Conservation (phyloP, 2,329 filamentous ascomycete genomes). For the Aureobasidium sp. region DNA sequence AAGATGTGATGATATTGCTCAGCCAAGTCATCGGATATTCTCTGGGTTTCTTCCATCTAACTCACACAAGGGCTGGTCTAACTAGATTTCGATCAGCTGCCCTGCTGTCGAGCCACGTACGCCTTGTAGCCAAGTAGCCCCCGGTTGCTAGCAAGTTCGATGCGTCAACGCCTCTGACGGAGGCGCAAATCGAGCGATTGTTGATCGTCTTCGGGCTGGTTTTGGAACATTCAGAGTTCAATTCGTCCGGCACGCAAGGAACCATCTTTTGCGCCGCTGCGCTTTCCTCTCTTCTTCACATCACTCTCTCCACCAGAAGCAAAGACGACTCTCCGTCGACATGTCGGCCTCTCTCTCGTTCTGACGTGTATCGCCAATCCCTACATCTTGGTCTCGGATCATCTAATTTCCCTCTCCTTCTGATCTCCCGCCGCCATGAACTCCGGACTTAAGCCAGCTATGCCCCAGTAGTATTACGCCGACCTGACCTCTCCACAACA, state of each 20-base stretch:
- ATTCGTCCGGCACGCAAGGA: not conserved
- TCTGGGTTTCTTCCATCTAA: not conserved
- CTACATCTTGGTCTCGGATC: not conserved
- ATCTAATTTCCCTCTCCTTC: constrained; percentile 7
- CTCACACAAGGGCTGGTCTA: not conserved
- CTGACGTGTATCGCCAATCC: not conserved
- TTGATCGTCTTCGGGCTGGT: not conserved
- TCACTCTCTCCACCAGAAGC: not conserved
- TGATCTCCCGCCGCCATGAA: constrained; percentile 1
- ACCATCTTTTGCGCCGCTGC: not conserved
- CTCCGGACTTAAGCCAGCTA: constrained; percentile 11
- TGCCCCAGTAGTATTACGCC: not conserved
- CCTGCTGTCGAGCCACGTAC: not conserved
- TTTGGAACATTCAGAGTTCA: constrained; percentile 1
- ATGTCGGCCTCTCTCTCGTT: not conserved
- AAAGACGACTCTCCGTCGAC: not conserved
- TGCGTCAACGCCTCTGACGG: constrained; percentile 3
- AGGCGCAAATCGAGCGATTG: not conserved
- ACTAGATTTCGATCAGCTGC: not conserved
- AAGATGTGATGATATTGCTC: not conserved
- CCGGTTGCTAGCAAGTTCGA: not conserved
- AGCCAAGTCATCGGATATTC: not conserved
- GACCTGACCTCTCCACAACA: not conserved
- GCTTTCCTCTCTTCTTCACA: not conserved
- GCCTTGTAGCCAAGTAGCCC: not conserved